Percentiles rank a stretch among this genome's conserved stretches.
Conservation (phyloP, 495 filamentous ascomycete genomes). For the Tuber umbilicatum region DNA sequence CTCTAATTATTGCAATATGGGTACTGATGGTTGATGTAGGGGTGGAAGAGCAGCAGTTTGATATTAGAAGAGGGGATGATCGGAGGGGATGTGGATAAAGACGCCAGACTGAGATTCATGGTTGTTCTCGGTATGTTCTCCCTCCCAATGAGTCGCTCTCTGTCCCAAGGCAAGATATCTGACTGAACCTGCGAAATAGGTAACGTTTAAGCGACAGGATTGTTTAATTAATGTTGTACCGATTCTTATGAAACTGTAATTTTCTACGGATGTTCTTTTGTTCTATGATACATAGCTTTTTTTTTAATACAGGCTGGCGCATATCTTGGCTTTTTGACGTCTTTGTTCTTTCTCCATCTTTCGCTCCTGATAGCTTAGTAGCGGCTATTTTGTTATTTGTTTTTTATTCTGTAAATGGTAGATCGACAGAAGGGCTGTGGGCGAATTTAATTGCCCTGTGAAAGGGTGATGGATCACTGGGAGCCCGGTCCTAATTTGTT, state of each 20-base stretch:
- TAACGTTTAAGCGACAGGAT: conserved; percentile 15
- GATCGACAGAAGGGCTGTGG: neutral
- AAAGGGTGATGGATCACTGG: neutral
- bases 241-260: conserved; percentile 1
- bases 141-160: neutral
- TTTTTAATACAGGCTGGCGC: neutral
- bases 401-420: neutral
- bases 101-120: conserved; percentile 53
- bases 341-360: neutral
- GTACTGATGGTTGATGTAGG: conserved; percentile 17
- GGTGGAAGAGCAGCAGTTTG: conserved; percentile 56
- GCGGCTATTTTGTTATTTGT: conserved; percentile 4
- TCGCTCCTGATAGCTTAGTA: neutral
- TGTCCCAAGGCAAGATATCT: neutral
- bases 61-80: conserved; percentile 51
- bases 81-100: conserved; percentile 45
- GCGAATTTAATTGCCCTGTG: neutral
- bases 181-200: conserved; percentile 10
- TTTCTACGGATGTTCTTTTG: conserved; percentile 10
- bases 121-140: conserved; percentile 49
- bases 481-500: neutral
- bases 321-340: neutral
- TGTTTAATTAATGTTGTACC: conserved; percentile 3
- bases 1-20: neutral
- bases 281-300: neutral